Evolutionary conservation across 169 alveolate genomes (phyloP).

Genomic region (Theileria luwenshuni): DNA sequence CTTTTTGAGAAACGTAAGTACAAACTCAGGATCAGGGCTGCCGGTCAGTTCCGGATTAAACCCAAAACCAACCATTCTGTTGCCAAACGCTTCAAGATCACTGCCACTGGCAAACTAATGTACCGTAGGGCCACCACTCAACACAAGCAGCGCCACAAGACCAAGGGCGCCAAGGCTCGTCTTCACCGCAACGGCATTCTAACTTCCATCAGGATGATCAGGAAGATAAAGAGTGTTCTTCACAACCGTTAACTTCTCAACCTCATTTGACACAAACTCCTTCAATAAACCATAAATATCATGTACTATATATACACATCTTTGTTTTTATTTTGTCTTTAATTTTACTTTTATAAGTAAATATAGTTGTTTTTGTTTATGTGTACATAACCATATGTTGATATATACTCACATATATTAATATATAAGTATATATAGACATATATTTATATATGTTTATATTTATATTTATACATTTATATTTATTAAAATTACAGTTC

Average conservation of each 20-base stretch:
- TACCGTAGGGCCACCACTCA: slow-evolving; percentile 76
- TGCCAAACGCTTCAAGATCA: slow-evolving; percentile 81
- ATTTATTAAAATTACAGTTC: slow-evolving; percentile 7
- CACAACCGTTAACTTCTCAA: slow-evolving; percentile 57
- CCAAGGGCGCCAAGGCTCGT: slow-evolving; percentile 56
- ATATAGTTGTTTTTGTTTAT: too few relatives aligned
- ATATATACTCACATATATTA: too few relatives aligned
- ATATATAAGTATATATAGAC: too few relatives aligned
- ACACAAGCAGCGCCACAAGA: slow-evolving; percentile 71
- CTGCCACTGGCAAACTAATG: slow-evolving; percentile 82
- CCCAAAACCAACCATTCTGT: slow-evolving; percentile 83
- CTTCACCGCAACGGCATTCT: slow-evolving; percentile 50
- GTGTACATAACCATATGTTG: too few relatives aligned
- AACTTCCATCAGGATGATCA: slow-evolving; percentile 45
- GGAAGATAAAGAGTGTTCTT: slow-evolving; percentile 58
- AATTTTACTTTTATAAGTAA: too few relatives aligned
- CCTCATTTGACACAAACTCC: too few relatives aligned
- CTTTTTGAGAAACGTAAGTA: slow-evolving; percentile 37
- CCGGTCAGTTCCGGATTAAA: slow-evolving; percentile 71
- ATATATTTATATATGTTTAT: too few relatives aligned
- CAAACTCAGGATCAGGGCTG: slow-evolving; percentile 58
- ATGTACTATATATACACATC: too few relatives aligned
- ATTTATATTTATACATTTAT: background rate
- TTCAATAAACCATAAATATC: too few relatives aligned
- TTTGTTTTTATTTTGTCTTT: too few relatives aligned